phyloP scores from a whole-genome alignment of 106 monocot genomes.

The Amphibolis antarctica region DNA sequence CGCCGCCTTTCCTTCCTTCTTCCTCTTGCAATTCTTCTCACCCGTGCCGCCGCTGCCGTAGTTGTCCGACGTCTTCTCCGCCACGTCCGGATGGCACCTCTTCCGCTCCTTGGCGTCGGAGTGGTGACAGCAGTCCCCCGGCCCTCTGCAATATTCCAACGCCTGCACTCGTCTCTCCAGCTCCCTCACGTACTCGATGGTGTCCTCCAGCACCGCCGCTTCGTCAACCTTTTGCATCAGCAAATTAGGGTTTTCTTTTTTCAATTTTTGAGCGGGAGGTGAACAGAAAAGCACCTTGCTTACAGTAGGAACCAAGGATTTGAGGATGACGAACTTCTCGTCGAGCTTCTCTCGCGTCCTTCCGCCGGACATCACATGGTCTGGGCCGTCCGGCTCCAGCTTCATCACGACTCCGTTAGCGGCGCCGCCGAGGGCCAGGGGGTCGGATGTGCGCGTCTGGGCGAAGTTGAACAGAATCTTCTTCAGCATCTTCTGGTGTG shows the following conservation, averaged over 20 bases:
- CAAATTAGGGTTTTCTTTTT: no score
- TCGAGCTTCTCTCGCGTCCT: slow-evolving; percentile 70
- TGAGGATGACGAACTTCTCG: slow-evolving; percentile 64
- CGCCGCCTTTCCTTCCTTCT: slow-evolving; percentile 52
- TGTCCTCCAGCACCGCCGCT: slow-evolving; percentile 53
- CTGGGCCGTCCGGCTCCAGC: slow-evolving; percentile 26
- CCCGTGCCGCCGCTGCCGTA: slow-evolving; percentile 24
- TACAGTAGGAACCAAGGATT: slow-evolving; percentile 56
- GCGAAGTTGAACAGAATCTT: slow-evolving; percentile 29
- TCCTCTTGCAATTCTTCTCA: slow-evolving; percentile 15
- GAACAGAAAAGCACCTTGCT: slow-evolving; percentile 39
- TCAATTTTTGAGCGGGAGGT: no score
- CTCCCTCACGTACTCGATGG: slow-evolving; percentile 66
- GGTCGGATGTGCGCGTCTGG: slow-evolving; percentile 18
- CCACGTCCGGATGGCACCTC: slow-evolving; percentile 33
- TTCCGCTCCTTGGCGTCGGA: slow-evolving; percentile 18
- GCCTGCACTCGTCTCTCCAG: slow-evolving; percentile 64
- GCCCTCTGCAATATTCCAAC: slow-evolving; percentile 42
- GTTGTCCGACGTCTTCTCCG: slow-evolving; percentile 64
- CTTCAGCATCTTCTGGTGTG: slow-evolving; percentile 53
- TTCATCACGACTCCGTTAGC: no score
- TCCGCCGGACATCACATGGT: slow-evolving; percentile 48
- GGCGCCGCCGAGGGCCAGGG: not conserved
- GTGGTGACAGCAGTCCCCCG: slow-evolving; percentile 6
- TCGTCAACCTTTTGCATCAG: slow-evolving; percentile 38